Percentiles rank a stretch among this genome's conserved stretches.
phyloP scores from a whole-genome alignment of 345 rosid species.

The Ceriops zippeliana region DNA sequence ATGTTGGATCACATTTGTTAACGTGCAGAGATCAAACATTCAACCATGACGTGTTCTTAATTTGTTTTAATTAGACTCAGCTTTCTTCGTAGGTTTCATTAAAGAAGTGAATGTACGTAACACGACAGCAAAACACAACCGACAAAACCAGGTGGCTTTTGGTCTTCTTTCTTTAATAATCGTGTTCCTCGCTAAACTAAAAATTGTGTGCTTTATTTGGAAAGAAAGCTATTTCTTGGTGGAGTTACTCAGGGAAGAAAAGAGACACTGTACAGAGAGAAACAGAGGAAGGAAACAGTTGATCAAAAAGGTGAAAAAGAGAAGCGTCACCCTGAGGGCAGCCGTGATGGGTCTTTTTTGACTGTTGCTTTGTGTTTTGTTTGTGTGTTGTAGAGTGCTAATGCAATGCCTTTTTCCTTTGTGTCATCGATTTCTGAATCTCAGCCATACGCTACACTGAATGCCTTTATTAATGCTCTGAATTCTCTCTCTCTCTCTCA shows the following conservation, averaged over 20 bases:
- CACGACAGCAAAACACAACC: background rate
- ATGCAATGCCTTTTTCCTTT: conserved; percentile 23
- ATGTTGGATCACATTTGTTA: too few relatives aligned
- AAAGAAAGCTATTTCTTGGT: background rate
- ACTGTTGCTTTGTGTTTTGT: conserved; percentile 2
- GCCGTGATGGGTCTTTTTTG: conserved; percentile 8
- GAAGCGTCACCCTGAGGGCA: conserved; percentile 23
- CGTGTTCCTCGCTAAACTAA: background rate
- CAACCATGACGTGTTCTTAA: too few relatives aligned
- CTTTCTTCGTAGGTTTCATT: too few relatives aligned
- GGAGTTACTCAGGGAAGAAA: background rate
- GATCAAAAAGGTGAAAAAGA: conserved; percentile 26
- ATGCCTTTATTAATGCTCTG: conserved; percentile 41
- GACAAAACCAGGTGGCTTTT: background rate
- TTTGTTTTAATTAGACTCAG: too few relatives aligned
- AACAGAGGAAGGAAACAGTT: background rate
- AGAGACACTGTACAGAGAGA: background rate
- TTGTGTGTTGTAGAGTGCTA: conserved; percentile 8
- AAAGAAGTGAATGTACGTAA: too few relatives aligned
- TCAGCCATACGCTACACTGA: conserved; percentile 31
- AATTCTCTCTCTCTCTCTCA: conserved; percentile 18
- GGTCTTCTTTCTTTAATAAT: background rate
- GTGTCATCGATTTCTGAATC: conserved; percentile 48
- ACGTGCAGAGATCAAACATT: too few relatives aligned
- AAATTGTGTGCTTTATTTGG: background rate